Percentiles rank a stretch among this genome's conserved stretches.
Conservation (phyloP, 371 early-diverging fungal genomes). For the Mucor sp. region DNA sequence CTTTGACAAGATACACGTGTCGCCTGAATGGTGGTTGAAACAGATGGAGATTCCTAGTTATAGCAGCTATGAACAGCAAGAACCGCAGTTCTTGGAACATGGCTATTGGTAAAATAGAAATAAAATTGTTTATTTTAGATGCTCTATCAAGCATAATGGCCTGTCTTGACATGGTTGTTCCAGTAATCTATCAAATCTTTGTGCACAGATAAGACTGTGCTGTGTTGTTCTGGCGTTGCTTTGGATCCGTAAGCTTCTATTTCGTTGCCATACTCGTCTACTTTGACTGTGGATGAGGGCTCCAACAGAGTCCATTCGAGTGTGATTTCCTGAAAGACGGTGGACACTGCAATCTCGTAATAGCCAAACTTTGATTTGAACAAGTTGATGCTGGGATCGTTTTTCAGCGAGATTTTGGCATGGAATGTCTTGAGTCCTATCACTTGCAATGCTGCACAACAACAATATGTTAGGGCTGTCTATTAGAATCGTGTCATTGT, state of each 20-base stretch:
- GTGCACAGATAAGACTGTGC: not conserved
- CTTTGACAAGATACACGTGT: slow-evolving; percentile 15
- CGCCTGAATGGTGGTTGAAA: slow-evolving; percentile 38
- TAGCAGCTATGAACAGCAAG: slow-evolving; percentile 7
- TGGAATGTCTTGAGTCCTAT: slow-evolving; percentile 67
- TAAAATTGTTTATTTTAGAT: not conserved
- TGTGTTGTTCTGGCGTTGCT: slow-evolving; percentile 27
- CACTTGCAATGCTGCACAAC: slow-evolving; percentile 42
- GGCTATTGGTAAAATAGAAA: slow-evolving; percentile 9
- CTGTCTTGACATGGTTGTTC: slow-evolving; percentile 6
- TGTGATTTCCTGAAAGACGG: slow-evolving; percentile 80
- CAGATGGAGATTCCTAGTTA: slow-evolving; percentile 16
- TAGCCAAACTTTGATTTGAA: slow-evolving; percentile 75
- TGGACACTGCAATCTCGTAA: slow-evolving; percentile 62
- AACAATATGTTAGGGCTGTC: not conserved
- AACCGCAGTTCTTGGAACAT: slow-evolving; percentile 1
- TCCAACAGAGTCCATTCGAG: slow-evolving; percentile 49
- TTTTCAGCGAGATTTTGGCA: slow-evolving; percentile 79
- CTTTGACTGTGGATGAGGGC: not conserved
- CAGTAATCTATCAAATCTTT: slow-evolving; percentile 8
- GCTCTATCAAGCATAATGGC: not conserved
- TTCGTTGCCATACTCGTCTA: slow-evolving; percentile 20
- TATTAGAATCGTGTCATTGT: no score
- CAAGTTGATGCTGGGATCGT: slow-evolving; percentile 70
- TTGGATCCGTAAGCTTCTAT: slow-evolving; percentile 36